Percentiles rank a stretch among this genome's conserved stretches.
These are phyloP conservation scores for Anthracocystis setariae DNA, from an alignment of 1,284 basidiomycete genomes.

Conservation along the genomic window DNA sequence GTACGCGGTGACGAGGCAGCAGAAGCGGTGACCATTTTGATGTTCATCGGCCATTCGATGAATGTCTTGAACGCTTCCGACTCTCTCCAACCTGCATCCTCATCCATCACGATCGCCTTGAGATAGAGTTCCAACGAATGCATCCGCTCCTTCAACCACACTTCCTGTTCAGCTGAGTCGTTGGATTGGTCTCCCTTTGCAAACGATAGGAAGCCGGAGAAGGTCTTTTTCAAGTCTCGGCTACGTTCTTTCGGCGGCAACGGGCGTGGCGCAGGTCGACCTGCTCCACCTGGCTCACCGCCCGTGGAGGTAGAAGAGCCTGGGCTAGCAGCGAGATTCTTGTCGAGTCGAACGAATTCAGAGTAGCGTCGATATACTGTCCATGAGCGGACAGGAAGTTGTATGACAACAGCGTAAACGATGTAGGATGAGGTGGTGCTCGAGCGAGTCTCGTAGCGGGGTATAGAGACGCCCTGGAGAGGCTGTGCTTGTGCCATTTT, in stretches of 20 bases:
- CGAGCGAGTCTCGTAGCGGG: slow-evolving; percentile 49
- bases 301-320: slow-evolving; percentile 65
- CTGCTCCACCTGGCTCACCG: slow-evolving; percentile 35
- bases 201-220: slow-evolving; percentile 34
- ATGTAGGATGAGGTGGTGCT: slow-evolving; percentile 72
- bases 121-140: slow-evolving; percentile 84
- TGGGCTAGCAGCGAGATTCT: slow-evolving; percentile 77
- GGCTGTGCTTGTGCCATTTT: slow-evolving; percentile 50
- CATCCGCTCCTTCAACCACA: slow-evolving; percentile 79
- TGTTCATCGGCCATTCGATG: slow-evolving; percentile 77
- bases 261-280: slow-evolving; percentile 74
- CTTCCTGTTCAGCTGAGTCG: slow-evolving; percentile 25
- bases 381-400: slow-evolving; percentile 82
- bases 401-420: slow-evolving; percentile 81
- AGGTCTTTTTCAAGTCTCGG: slow-evolving; percentile 59
- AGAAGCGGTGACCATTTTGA: slow-evolving; percentile 27
- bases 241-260: slow-evolving; percentile 85
- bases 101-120: slow-evolving; percentile 81
- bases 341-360: slow-evolving; percentile 87
- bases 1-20: slow-evolving; percentile 2
- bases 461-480: slow-evolving; percentile 65
- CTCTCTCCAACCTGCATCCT: slow-evolving; percentile 84
- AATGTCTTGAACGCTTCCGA: slow-evolving; percentile 84
- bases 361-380: slow-evolving; percentile 91
- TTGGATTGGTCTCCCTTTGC: slow-evolving; percentile 21